Base-by-base conservation (phyloP, 176 grass and related monocot genomes). In the Phoenix roebelenii region DNA sequence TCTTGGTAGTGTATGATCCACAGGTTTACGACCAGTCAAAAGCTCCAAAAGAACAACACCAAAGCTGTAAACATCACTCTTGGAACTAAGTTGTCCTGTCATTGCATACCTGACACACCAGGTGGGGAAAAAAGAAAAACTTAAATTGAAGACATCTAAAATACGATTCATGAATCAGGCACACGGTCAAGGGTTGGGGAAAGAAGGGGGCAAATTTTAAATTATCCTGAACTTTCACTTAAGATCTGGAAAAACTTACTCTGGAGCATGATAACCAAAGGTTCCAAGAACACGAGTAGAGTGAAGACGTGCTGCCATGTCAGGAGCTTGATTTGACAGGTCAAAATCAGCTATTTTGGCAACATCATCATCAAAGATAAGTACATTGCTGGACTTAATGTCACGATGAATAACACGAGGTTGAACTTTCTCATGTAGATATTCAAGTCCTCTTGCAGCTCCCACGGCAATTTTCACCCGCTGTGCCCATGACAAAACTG, bases 221-320 rank as follows among this genome's bases (percentile, higher is more conserved):
- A 12, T 44, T 9, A 44, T 44, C 35, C 9, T 9, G 35, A 44
- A 12, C 35, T 12, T 44, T 44, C 7, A 44, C 35, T 14, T 9
- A 44, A 44, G 35, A 14, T 44, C 7, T 14, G 35, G 35, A 44
- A 44, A 44, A 44, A 52, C 84, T 59, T 94, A 95, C 89, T 95
- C 89, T 1, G 89, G 85, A 52, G 85, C 85, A 71, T 95, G 85
- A 30, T 89, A 95, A 23, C 89, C 89, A n/a, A 95, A 95, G 7
- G 85, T 95, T 60, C 89, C 85, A 55, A 95, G 81, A 73, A 89
- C 85, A 53, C 85, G 77, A 29, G 89, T 95, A 10, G 89, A 95
- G 28, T 95, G 85, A 23, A 89, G 89, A 4, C 85, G 81, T 16
- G 89, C 89, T 5, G 85, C 89, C 85, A 89, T 95, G 64, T 89